Percentiles rank a stretch among this genome's conserved stretches.
These are phyloP conservation scores for Candida vaughaniae DNA, from an alignment of 805 yeast genomes.

Conservation along the genomic window DNA sequence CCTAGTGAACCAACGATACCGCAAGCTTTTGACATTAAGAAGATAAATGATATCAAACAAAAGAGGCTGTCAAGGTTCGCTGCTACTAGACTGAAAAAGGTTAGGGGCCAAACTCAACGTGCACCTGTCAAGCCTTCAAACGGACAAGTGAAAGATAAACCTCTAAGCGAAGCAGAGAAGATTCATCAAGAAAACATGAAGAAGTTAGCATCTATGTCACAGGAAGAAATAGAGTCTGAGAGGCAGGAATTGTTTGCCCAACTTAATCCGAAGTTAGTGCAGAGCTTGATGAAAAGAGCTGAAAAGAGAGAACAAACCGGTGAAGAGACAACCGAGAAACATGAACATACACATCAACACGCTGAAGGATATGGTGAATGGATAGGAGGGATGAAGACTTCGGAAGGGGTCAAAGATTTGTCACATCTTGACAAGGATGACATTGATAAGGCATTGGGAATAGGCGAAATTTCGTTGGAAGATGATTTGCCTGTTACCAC, in stretches of 20 bases:
- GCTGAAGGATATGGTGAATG: constrained; percentile 44
- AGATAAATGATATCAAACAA: constrained; percentile 17
- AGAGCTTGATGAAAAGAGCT: constrained; percentile 55
- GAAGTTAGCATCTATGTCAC: constrained; percentile 58
- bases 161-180: constrained; percentile 59
- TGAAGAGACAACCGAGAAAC: constrained; percentile 18
- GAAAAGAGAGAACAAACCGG: constrained; percentile 40
- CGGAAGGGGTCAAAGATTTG: constrained; percentile 29
- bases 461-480: constrained; percentile 10
- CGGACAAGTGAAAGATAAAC: background rate
- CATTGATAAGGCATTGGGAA: constrained; percentile 38
- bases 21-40: constrained; percentile 9
- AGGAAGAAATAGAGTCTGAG: constrained; percentile 62
- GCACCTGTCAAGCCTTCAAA: constrained; percentile 9
- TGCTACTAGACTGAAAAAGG: constrained; percentile 20
- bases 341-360: constrained; percentile 27
- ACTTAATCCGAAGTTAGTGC: constrained; percentile 67
- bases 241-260: constrained; percentile 63
- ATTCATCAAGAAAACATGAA: constrained; percentile 77
- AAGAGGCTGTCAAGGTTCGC: constrained; percentile 49
- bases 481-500: no score
- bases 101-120: constrained; percentile 9
- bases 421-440: constrained; percentile 34
- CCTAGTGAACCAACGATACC: constrained; percentile 32
- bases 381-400: constrained; percentile 41